Evolutionary conservation across 805 yeast species (phyloP), one percentile per base, ranked within the genome.

Genomic region (Groenewaldozyma tartarivorans): DNA sequence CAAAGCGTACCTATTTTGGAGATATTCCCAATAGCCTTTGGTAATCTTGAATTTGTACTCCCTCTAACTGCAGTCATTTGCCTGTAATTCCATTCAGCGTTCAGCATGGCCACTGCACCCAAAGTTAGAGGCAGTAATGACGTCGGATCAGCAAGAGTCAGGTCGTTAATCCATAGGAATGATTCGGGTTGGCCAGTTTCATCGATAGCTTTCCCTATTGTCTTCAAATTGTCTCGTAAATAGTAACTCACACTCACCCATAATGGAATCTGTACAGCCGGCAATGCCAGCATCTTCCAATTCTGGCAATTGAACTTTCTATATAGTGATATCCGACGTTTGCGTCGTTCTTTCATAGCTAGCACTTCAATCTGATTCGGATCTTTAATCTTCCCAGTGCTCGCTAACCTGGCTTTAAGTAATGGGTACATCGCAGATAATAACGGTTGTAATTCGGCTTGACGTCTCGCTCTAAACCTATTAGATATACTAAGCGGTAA

Each of bases 71-170:
- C 38, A 47, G 42, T 38, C 75, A 56, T 39, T 71, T 71, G 41
- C 79, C 29, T 67, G n/a, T 87, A 76, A 42, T 83, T 81, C 79
- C 90, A 81, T 57, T 88, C 96, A 11, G 84, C 79, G 53, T 90
- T 90, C 26, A 79, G 70, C 38, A 90, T 60, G 0, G 94, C 75
- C 2, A 80, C 52, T 0, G 77, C 59, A 1, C 96, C 96, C 11
- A 88, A 58, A 0, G 75, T 57, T 5, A 86, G 55, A 0, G 98
- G 96, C 17, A 84, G 62, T 0, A 77, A 56, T 32, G 76, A 75
- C 43, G 67, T 62, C 1, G 78, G 83, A 62, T 85, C 83, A 48
- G 77, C 58, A 11, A 67, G 49, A 4, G 81, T 67, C 50, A 86
- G 59, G 59, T 79, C 78, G 34, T 69, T 51, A 53, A 73, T 64